Conservation (phyloP, 2,329 filamentous ascomycete species). For the Claviceps quebecensis region DNA sequence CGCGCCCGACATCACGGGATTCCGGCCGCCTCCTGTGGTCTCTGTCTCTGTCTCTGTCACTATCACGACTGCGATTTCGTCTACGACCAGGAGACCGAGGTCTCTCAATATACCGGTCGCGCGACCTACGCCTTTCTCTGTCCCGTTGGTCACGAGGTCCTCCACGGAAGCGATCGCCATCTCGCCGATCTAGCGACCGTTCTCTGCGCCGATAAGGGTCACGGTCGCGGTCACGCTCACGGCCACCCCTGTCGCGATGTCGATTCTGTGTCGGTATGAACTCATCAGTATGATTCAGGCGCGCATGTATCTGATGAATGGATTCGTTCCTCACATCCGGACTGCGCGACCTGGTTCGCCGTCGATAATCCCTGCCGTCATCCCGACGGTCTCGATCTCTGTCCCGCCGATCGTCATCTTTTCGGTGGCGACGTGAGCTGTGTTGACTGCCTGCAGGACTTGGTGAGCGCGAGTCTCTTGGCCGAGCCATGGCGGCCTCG, state of each 20-base stretch:
- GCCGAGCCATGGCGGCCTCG: slow-evolving; percentile 43
- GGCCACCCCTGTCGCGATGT: slow-evolving; percentile 38
- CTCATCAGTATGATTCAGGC: slow-evolving; percentile 24
- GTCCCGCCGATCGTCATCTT: slow-evolving; percentile 45
- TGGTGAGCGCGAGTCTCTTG: slow-evolving; percentile 70
- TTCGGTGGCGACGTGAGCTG: slow-evolving; percentile 54
- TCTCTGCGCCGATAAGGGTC: slow-evolving; percentile 53
- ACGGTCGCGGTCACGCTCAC: slow-evolving; percentile 25
- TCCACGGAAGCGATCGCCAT: slow-evolving; percentile 50
- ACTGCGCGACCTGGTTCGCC: slow-evolving; percentile 48
- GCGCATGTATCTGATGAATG: slow-evolving; percentile 8
- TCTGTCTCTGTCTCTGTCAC: slow-evolving; percentile 43
- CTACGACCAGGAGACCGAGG: slow-evolving; percentile 45
- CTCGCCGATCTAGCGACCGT: slow-evolving; percentile 52
- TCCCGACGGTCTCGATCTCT: slow-evolving; percentile 37
- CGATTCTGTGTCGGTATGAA: slow-evolving; percentile 33
- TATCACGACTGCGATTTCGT: slow-evolving; percentile 51
- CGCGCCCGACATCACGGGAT: slow-evolving; percentile 51
- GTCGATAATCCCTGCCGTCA: slow-evolving; percentile 35
- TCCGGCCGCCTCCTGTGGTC: slow-evolving; percentile 62
- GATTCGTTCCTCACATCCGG: slow-evolving; percentile 39
- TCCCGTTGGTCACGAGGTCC: slow-evolving; percentile 40
- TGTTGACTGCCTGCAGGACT: slow-evolving; percentile 80
- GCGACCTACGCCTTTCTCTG: slow-evolving; percentile 50
- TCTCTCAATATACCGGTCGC: slow-evolving; percentile 43